Percentiles rank a stretch among this genome's conserved stretches.
Conservation (phyloP, 805 yeast species). For the Kregervanrija pseudodelftensis region DNA sequence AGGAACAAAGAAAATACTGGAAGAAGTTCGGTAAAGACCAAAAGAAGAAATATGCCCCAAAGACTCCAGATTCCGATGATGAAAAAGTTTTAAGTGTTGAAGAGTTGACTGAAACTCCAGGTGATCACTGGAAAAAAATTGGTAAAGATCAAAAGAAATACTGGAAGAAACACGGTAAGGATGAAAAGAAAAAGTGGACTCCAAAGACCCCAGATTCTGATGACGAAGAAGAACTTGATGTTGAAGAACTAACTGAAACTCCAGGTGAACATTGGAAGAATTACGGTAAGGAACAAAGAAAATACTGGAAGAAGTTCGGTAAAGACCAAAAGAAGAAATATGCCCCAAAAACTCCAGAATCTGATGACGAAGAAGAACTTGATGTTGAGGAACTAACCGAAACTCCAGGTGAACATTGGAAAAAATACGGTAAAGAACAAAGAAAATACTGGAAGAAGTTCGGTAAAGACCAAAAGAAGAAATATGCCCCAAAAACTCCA, state of each 20-base stretch:
- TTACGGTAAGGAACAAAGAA: slow-evolving; percentile 17
- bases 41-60: slow-evolving; percentile 22
- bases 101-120: slow-evolving; percentile 9
- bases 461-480: slow-evolving; percentile 21
- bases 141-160: slow-evolving; percentile 18
- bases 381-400: slow-evolving; percentile 7
- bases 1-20: slow-evolving; percentile 23
- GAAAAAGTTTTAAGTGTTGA: slow-evolving; percentile 9
- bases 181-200: slow-evolving; percentile 20
- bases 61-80: slow-evolving; percentile 12
- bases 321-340: slow-evolving; percentile 23
- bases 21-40: slow-evolving; percentile 22
- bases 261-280: slow-evolving; percentile 15
- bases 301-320: slow-evolving; percentile 24
- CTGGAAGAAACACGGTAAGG: slow-evolving; percentile 21
- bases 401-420: slow-evolving; percentile 13
- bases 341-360: slow-evolving; percentile 14
- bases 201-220: slow-evolving; percentile 12
- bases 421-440: slow-evolving; percentile 16
- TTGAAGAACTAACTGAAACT: slow-evolving; percentile 4
- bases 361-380: slow-evolving; percentile 10
- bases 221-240: slow-evolving; percentile 4
- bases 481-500: slow-evolving; percentile 14
- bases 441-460: slow-evolving; percentile 20
- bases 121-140: slow-evolving; percentile 15